Conservation (phyloP, 495 filamentous ascomycete species). For the Aspergillus bertholletiae region DNA sequence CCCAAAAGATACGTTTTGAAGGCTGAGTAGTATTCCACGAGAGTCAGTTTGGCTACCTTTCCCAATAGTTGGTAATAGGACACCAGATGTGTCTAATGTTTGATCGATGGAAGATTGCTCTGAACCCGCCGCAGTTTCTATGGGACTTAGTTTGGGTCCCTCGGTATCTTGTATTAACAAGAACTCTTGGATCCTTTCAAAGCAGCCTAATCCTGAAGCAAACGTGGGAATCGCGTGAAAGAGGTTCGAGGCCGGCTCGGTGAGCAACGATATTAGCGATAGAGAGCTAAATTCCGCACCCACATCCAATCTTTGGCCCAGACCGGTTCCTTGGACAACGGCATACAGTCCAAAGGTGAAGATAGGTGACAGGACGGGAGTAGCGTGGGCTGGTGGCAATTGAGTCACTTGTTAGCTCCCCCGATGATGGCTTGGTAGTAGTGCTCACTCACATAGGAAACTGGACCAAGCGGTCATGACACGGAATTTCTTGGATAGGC, state of each 20-base stretch:
- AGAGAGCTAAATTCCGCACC: not conserved
- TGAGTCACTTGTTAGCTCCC: not conserved
- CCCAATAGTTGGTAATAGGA: not conserved
- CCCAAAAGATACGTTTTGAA: not conserved
- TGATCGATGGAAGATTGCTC: too few relatives aligned
- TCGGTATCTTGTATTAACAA: not conserved
- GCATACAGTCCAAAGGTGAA: not conserved
- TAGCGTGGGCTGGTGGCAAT: not conserved
- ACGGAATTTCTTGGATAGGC: not conserved
- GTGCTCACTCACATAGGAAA: too few relatives aligned
- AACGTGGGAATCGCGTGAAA: not conserved
- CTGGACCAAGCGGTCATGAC: too few relatives aligned
- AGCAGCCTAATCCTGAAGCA: not conserved
- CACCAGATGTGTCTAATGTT: too few relatives aligned
- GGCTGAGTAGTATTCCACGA: not conserved
- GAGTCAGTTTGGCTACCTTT: not conserved
- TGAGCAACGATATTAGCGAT: not conserved
- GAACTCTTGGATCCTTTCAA: not conserved
- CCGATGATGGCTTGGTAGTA: too few relatives aligned
- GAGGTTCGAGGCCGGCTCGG: not conserved
- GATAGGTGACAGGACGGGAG: not conserved
- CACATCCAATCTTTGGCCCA: not conserved
- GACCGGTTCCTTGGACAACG: not conserved
- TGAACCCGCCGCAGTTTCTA: too few relatives aligned
- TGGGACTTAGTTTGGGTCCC: not conserved